phyloP scores from a whole-genome alignment of 2,329 filamentous ascomycete genomes.

The Calcarisporium arbuscula region DNA sequence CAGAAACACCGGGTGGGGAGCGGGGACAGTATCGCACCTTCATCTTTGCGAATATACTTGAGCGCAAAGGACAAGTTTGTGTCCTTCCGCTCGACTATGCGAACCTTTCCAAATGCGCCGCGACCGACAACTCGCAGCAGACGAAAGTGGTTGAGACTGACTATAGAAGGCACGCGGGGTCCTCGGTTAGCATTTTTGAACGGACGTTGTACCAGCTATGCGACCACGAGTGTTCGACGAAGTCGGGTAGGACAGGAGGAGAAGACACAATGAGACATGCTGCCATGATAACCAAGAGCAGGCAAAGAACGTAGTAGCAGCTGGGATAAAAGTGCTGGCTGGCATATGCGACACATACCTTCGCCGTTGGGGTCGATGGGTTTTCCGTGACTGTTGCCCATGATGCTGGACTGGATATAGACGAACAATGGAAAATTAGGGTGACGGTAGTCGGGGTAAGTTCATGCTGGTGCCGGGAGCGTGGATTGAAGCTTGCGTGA shows the following conservation, averaged over 20 bases:
- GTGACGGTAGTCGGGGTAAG: slow-evolving; percentile 14
- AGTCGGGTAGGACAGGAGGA: no score
- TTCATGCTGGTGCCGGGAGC: slow-evolving; percentile 17
- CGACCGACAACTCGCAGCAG: slow-evolving; percentile 92
- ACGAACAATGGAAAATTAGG: slow-evolving; percentile 15
- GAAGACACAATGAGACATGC: slow-evolving; percentile 8
- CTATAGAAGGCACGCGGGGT: slow-evolving; percentile 37
- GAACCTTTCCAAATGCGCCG: slow-evolving; percentile 96
- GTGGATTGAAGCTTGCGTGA: no score
- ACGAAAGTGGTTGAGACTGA: slow-evolving; percentile 96
- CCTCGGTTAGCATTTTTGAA: slow-evolving; percentile 5
- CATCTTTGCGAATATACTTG: slow-evolving; percentile 98
- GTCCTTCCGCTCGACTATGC: slow-evolving; percentile 97
- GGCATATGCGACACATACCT: slow-evolving; percentile 64
- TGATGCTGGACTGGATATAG: slow-evolving; percentile 47
- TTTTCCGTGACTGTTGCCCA: slow-evolving; percentile 96
- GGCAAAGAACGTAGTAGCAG: no score
- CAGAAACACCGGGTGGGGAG: neutral
- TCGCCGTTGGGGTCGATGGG: slow-evolving; percentile 88
- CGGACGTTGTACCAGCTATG: no score
- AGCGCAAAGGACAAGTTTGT: slow-evolving; percentile 89
- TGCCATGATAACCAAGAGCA: no score
- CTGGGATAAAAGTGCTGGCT: no score
- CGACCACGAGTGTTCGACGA: no score
- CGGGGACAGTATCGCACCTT: slow-evolving; percentile 54